Percentiles rank a stretch among this genome's conserved stretches.
phyloP scores from a whole-genome alignment of 345 rosid species.

The Clausena lansium region DNA sequence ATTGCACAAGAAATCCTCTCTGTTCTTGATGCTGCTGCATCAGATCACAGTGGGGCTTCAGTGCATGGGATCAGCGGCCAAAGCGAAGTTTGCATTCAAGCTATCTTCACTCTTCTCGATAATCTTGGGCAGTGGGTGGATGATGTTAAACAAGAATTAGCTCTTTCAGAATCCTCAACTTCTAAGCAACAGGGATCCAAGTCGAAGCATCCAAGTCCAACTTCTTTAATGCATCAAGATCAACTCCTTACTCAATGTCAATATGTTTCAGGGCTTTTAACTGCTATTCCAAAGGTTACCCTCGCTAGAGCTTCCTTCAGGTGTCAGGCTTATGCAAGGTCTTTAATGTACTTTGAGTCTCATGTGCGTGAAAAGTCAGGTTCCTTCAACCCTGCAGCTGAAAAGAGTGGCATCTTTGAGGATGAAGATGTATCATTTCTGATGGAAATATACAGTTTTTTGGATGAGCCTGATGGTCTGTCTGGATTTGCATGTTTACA shows the following conservation, averaged over 20 bases:
- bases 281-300: conserved; percentile 79
- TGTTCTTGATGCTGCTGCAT: conserved; percentile 87
- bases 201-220: conserved; percentile 51
- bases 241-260: conserved; percentile 79
- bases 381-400: conserved; percentile 91
- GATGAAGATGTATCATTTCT: conserved; percentile 88
- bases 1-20: conserved; percentile 82
- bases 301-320: conserved; percentile 90
- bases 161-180: conserved; percentile 66
- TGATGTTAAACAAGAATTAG: conserved; percentile 77
- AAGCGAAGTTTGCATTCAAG: conserved; percentile 93
- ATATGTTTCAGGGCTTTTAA: conserved; percentile 84
- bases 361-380: conserved; percentile 83
- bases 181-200: conserved; percentile 63
- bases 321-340: conserved; percentile 94
- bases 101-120: conserved; percentile 94
- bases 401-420: conserved; percentile 80
- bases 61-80: conserved; percentile 56
- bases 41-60: conserved; percentile 63
- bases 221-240: conserved; percentile 51
- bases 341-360: conserved; percentile 96
- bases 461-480: conserved; percentile 94
- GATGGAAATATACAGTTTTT: conserved; percentile 90
- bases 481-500: conserved; percentile 90
- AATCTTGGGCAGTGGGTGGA: conserved; percentile 99